A percentile compares a stretch with the other conserved stretches of the same genome.
Evolutionary conservation across 2,329 filamentous ascomycete species (phyloP).

Genomic region (Colletotrichum australisinense): DNA sequence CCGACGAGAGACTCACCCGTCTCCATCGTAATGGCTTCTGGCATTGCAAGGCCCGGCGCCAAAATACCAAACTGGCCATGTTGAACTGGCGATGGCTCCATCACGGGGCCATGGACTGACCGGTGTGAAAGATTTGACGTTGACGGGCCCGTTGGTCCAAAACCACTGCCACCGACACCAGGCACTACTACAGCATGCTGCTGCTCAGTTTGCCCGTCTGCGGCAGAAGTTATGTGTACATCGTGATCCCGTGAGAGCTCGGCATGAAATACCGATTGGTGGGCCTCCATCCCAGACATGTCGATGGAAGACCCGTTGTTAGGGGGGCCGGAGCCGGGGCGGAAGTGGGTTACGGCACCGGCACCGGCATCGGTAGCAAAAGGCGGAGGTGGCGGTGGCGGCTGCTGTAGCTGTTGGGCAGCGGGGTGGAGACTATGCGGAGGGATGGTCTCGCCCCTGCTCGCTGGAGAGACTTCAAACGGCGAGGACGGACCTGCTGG

Average conservation of each 20-base stretch:
- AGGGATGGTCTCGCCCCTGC: conserved; percentile 5
- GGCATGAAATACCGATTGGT: conserved; percentile 10
- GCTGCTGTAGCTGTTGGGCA: conserved; percentile 40
- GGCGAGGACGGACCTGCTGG: conserved; percentile 11
- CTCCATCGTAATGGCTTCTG: conserved; percentile 46
- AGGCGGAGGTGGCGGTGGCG: conserved; percentile 32
- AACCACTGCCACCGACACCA: neutral
- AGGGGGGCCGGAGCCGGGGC: conserved; percentile 31
- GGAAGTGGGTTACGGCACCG: conserved; percentile 29
- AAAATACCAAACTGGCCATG: conserved; percentile 60
- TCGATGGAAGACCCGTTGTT: neutral
- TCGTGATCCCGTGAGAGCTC: neutral
- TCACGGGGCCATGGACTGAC: neutral
- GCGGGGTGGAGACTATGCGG: conserved; percentile 29
- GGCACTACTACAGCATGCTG: conserved; percentile 9
- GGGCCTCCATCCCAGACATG: conserved; percentile 14
- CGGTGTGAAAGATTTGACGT: neutral
- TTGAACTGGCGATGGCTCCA: conserved; percentile 36
- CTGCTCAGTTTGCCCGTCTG: conserved; percentile 14
- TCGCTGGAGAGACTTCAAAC: conserved; percentile 19
- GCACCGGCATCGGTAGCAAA: conserved; percentile 13
- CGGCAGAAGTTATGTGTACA: neutral
- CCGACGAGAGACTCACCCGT: conserved; percentile 52
- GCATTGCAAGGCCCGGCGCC: conserved; percentile 45
- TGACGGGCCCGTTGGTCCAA: neutral